phyloP scores from a whole-genome alignment of 2,329 filamentous ascomycete species.

The Fusarium acutatum region DNA sequence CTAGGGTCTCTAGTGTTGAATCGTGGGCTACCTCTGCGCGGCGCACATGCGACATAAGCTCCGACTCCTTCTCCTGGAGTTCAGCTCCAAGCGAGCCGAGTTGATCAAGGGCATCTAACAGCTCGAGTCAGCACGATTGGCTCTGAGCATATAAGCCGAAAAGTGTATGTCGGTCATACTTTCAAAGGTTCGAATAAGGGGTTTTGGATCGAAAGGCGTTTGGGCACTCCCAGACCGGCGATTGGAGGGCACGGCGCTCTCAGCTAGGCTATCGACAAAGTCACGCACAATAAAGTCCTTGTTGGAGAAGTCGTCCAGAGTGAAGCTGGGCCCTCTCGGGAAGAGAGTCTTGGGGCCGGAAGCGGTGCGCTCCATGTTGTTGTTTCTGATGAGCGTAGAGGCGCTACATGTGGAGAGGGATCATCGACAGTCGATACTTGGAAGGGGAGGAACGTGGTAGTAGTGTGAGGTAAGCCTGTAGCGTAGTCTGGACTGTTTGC shows the following conservation, averaged over 20 bases:
- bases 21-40: constrained; percentile 93
- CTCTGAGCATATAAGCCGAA: background rate
- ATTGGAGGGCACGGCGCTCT: constrained; percentile 79
- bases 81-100: constrained; percentile 80
- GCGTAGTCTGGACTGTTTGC: background rate
- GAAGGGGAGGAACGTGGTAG: background rate
- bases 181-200: constrained; percentile 94
- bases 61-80: constrained; percentile 88
- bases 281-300: constrained; percentile 98
- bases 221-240: constrained; percentile 77
- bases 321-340: constrained; percentile 82
- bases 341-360: constrained; percentile 72
- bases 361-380: constrained; percentile 54
- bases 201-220: constrained; percentile 89
- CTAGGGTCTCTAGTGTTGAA: constrained; percentile 86
- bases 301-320: constrained; percentile 85
- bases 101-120: constrained; percentile 69
- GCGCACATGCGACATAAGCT: constrained; percentile 87
- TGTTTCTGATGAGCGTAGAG: constrained; percentile 28
- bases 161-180: constrained; percentile 52
- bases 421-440: constrained; percentile 11
- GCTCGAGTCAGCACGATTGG: constrained; percentile 15
- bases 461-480: background rate
- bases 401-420: constrained; percentile 45
- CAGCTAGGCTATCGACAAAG: constrained; percentile 92